Evolutionary conservation across 202 grass and related monocot species (phyloP), one percentile per base, ranked within the genome.

Genomic region (Brachypodium distachyon): DNA sequence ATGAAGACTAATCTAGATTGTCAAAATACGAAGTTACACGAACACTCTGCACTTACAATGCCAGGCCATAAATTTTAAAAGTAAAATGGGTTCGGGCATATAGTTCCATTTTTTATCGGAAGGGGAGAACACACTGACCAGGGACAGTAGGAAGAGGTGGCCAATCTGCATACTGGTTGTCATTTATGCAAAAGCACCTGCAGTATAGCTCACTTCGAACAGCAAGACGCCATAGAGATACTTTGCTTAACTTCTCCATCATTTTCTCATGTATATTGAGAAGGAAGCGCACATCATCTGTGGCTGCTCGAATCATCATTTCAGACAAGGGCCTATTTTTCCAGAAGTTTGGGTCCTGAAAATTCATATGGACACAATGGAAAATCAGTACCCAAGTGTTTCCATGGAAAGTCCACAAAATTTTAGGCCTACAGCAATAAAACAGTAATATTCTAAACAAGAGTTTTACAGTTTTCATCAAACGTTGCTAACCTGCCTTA

Each of bases 211-310:
- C 82, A 59, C 95, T 85, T 67, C 91, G 91, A 75, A 92, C 57
- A 73, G 87, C 81, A 55, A 92, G 74, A 48, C 82, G 85, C 95
- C 91, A 95, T 63, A 88, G 72, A 61, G 89, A 94, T 78, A 81
- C 62, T 22, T 78, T 62, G 55, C 39, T 94, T 79, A 98, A 79
- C 61, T 85, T 98, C 43, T 87, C 70, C 77, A 92, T 94, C 91
- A 98, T 92, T 80, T 94, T 95, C 23, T 90, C 70, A 81, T 98
- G 85, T 46, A 98, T 98, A 59, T 67, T 86, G 38, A 95, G 89
- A 81, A 94, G 84, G 76, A 92, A 97, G 61, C 89, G 87, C 57
- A 97, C 91, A 90, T 94, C 94, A 70, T 97, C 91, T 72, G 91
- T 86, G 64, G 95, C 89, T 78, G 91, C 81, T 65, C 82, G 79